Base-by-base conservation (phyloP, 306 rosid species). In the Vigna mungo region DNA sequence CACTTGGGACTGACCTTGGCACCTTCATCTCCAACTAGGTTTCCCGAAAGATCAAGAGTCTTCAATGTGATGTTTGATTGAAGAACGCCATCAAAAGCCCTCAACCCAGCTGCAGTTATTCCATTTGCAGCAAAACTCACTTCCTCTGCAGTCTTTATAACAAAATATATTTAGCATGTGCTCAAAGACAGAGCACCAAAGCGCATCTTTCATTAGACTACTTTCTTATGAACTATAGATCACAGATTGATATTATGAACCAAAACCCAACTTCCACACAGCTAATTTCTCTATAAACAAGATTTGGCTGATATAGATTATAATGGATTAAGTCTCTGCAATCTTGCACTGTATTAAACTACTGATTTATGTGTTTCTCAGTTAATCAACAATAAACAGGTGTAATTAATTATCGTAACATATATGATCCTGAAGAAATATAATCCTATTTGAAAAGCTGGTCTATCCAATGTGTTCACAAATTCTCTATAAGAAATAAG, bases 41-140 rank as follows among this genome's bases (percentile, higher is more conserved):
- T 95, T 73, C 99, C 99, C 56, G 99, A 92, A 68, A 95, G 97
- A 90, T 95, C 89, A 60, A 95, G 99, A 72, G 80, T 87, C 84
- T 88, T 92, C 78, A 95, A 89, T 75, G 88, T 84, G 79, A 90
- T 77, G 79, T 92, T 95, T 80, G 97, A 81, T 85, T 90, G 99
- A 78, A 95, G 99, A 88, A 92, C 89, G 15, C 97, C 97, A 81
- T 95, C 99, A 86, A 95, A 92, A 23, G 99, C 97, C 83, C 81
- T 95, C 75, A 95, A 64, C 67, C 99, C 99, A 71, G 90, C 84
- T 8, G 89, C 97, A 52, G 99, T 95, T 85, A 95, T 90, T 83
- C 99, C 99, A 76, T 95, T 95, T 70, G 97, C 96, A 79, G 97
- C 94, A 88, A 95, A 92, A 84, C 89, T 92, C 66, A 90, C 94